These are phyloP conservation scores for Tricholoma sp. DNA, from an alignment of 768 basidiomycete genomes.

Conservation along the genomic window DNA sequence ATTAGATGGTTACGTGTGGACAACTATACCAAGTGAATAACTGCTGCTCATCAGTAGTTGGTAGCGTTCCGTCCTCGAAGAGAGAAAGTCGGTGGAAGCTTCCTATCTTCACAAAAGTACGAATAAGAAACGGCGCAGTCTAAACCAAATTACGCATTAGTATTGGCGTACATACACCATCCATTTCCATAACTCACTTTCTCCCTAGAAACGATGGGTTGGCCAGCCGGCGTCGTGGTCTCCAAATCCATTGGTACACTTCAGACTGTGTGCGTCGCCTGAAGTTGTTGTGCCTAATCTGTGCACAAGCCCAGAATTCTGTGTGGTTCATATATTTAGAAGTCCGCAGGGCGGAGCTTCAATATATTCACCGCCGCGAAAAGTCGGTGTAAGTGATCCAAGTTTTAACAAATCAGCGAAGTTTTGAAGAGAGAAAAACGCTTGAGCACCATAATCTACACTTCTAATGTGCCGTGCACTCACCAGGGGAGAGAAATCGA, in stretches of 20 bases:
- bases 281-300: too few species aligned
- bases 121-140: constrained; percentile 80
- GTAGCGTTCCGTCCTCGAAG: constrained; percentile 75
- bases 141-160: constrained; percentile 21
- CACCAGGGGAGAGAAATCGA: too few species aligned
- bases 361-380: too few species aligned
- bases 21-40: constrained; percentile 67
- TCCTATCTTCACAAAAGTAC: constrained; percentile 79
- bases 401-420: too few species aligned
- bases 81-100: constrained; percentile 67
- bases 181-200: constrained; percentile 32
- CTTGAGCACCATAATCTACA: too few species aligned
- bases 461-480: too few species aligned
- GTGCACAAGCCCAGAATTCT: too few species aligned
- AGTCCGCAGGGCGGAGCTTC: too few species aligned
- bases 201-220: constrained; percentile 49
- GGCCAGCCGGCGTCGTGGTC: constrained; percentile 37
- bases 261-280: too few species aligned
- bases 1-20: neutral
- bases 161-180: neutral
- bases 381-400: too few species aligned
- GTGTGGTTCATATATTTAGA: too few species aligned
- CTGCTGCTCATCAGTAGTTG: constrained; percentile 78
- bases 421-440: too few species aligned
- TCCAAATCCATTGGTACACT: constrained; percentile 37